Base-by-base conservation (phyloP, 495 filamentous ascomycete genomes). In the Xylaria telfairii region DNA sequence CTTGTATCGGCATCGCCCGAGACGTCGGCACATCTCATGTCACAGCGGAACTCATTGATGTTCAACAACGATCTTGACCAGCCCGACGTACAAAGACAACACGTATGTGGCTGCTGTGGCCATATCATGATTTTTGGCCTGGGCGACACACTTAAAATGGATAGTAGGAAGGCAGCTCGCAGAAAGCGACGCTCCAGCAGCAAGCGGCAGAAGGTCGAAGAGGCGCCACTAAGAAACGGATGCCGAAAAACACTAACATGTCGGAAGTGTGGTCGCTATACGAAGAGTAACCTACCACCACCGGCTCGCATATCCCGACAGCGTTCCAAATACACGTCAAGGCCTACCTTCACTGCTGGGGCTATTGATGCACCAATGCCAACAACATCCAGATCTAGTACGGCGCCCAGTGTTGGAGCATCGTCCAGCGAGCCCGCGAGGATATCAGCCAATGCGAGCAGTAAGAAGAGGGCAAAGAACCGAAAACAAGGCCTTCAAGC, bases 401-500 rank as follows among this genome's bases (percentile, higher is more conserved):
- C 19, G 5, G 28, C 12, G 41, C n/a, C 64, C 1, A 41, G 19
- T 21, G 32, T 26, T 26, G 47, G 7, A 39, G 41, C 41, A n/a
- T 30, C 26, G 41, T n/a, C 67, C 15, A 24, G 42, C 15, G 67
- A 60, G 37, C 13, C 57, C 8, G 30, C 32, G 21, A 69, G 44
- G 30, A 13, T n/a, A 1, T 76, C 80, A 1, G 77, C 83, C 46
- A 85, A 81, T 73, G 81, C 83, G 6, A 86, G 75, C 78, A 87
- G 83, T 76, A 87, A 84, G 69, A 87, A 87, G 79, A 77, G 85
- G 62, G 81, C 85, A 15, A 88, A 86, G 74, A 82, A 78, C 61
- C 80, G 83, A 54, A 88, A 88, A 73, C 82, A 84, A 62, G 85
- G 86, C 2, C 79, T 88, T n/a, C 81, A 85, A 71, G 84, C 86